phyloP scores from a whole-genome alignment of 345 rosid genomes.

The Pistacia integerrima region DNA sequence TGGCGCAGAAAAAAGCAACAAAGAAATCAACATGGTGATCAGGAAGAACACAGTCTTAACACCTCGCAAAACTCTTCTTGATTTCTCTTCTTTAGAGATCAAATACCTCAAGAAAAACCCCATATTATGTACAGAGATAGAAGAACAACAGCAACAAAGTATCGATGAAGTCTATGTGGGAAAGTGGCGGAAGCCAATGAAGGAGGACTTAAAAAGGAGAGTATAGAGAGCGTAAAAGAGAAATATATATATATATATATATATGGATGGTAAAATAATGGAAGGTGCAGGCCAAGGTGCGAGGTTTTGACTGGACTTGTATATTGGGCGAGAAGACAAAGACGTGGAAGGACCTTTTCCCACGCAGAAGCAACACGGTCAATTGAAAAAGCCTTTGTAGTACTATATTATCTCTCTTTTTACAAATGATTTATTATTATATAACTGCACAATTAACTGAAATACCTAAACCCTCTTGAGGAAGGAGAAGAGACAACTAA shows the following conservation, averaged over 20 bases:
- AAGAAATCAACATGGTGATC: slow-evolving; percentile 68
- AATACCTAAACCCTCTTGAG: slow-evolving; percentile 15
- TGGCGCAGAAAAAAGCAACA: slow-evolving; percentile 83
- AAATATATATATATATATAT: too few relatives aligned
- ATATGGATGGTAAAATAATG: neutral
- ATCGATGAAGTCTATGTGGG: neutral
- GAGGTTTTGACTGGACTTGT: slow-evolving; percentile 40
- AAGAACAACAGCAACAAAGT: neutral
- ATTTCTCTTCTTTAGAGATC: slow-evolving; percentile 57
- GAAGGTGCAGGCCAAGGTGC: slow-evolving; percentile 31
- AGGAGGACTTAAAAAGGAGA: neutral
- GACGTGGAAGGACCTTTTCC: slow-evolving; percentile 12
- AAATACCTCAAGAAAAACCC: slow-evolving; percentile 33
- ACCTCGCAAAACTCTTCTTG: slow-evolving; percentile 49
- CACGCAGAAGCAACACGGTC: slow-evolving; percentile 20
- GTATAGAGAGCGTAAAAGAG: neutral
- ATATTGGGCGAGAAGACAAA: slow-evolving; percentile 12
- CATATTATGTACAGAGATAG: slow-evolving; percentile 36
- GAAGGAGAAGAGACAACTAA: neutral
- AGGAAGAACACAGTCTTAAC: slow-evolving; percentile 77
- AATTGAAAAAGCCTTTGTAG: neutral
- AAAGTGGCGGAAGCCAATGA: slow-evolving; percentile 1
- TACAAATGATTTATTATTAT: neutral
- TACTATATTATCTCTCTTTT: neutral
- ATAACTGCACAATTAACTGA: slow-evolving; percentile 5